Base-by-base conservation (phyloP, 2,329 filamentous ascomycete genomes). In the Mycocentrospora acerina region DNA sequence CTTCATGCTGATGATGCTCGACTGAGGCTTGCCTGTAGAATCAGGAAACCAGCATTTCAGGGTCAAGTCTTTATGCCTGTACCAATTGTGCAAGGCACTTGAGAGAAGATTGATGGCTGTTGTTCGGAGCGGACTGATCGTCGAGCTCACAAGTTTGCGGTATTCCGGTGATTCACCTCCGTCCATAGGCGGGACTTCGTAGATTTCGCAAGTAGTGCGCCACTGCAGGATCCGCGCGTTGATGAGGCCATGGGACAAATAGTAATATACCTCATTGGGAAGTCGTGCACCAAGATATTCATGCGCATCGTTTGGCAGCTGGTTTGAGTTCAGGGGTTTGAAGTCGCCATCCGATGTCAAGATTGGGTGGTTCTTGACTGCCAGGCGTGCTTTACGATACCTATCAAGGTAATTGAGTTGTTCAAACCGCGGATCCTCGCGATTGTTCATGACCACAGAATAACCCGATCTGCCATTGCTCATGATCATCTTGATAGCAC, bases 211-310 rank as follows among this genome's bases (percentile, higher is more conserved):
- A 37, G 88, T 85, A 4, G 88, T 86, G 53, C 95, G 81, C 78
- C 84, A 91, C 63, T 86, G 88, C 10, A 95, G 78, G 25, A 95
- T 76, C 32, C 88, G 82, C 16, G 89, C 77, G 18, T 88, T 82
- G 49, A 97, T 81, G 29, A 96, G 72, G 24, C 89, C 93, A 35
- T 80, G 83, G 42, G 89, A 90, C 33, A 96, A 76, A 65, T 97
- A 97, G 66, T 89, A 86, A 64, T 91, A 90, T 13, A 97, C 75
- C 68, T 98, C 93, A 27, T 90, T 83, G 0, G 93, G 90, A 4
- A 98, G 75, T 43, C 90, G 86, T 42, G 94, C 81, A n/a, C 90
- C 90, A 46, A 96, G 81, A 61, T 96, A 90, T 59, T 91, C 85
- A 61, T 94, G 88, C 51, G 93, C 84, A 62, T 97, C 90, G 30